Evolutionary conservation across 1,139 yeast species (phyloP), one percentile per base, ranked within the genome.

Genomic region (Scheffersomyces quercinus): DNA sequence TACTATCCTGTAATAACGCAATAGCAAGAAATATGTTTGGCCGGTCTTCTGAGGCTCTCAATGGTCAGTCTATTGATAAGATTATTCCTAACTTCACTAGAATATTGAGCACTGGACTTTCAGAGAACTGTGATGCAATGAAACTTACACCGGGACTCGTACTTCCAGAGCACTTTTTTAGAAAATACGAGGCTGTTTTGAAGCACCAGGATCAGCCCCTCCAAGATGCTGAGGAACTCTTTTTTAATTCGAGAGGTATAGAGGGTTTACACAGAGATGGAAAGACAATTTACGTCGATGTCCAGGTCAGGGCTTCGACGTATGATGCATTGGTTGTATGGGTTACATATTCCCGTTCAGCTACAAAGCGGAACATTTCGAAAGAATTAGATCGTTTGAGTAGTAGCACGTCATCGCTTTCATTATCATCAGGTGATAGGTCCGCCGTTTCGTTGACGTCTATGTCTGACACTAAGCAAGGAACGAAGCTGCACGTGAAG

Each of bases 101-200:
- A 8, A 73, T 87, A 35, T 67, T 88, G 45, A 64, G 68, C 3
- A 60, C 67, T 26, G 83, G 88, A 2, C 59, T 75, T 15, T 62
- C 59, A 3, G 73, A 73, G 32, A 73, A 60, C 39, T 46, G 70
- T 33, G 76, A 78, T 47, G 48, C 63, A 36, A 54, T 65, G 40
- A 52, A 67, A 48, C 47, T 77, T 57, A 49, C 88, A 79, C 56
- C 75, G 67, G 68, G 96, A 0, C 60, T 74, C 37, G 80, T 90
- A 0, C 67, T 90, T 12, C 96, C 97, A 0, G 97, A 90, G 60
- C 97, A 90, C 64, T 85, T 87, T 59, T 89, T 90, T 64, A 75
- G 97, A 51, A 83, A 83, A 46, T 73, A 69, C 49, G 68, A 70
- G 47, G 70, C 75, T 2, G 51, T 59, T 3, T 46, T 68, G 28